phyloP scores from a whole-genome alignment of 1,139 yeast genomes.

The Hansenula sp. region DNA sequence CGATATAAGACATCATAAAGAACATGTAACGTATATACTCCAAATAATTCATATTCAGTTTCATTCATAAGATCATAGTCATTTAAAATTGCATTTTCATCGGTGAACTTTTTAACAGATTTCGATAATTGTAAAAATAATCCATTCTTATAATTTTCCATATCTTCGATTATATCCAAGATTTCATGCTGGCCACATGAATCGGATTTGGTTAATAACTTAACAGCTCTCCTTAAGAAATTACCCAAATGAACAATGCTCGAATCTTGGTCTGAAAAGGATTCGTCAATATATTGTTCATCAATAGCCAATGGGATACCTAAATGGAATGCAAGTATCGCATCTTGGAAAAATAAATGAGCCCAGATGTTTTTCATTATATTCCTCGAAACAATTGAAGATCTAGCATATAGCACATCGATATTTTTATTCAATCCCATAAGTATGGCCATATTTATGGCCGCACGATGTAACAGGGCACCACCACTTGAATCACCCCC shows the following conservation, averaged over 20 bases:
- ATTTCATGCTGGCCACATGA: constrained; percentile 11
- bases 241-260: constrained; percentile 5
- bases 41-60: constrained; percentile 6
- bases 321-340: constrained; percentile 21
- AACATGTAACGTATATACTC: constrained; percentile 11
- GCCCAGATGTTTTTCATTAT: constrained; percentile 26
- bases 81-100: constrained; percentile 3
- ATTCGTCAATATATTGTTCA: constrained; percentile 16
- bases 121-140: constrained; percentile 5
- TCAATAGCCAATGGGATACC: constrained; percentile 26
- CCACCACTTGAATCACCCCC: constrained; percentile 22
- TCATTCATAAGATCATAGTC: background rate
- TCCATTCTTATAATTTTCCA: constrained; percentile 15
- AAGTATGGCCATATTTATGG: constrained; percentile 23
- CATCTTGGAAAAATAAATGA: constrained; percentile 25
- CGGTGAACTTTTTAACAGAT: constrained; percentile 4
- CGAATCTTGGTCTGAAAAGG: background rate
- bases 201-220: constrained; percentile 4
- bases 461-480: constrained; percentile 20
- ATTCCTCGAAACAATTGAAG: constrained; percentile 18
- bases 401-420: constrained; percentile 17
- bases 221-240: constrained; percentile 9
- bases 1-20: constrained; percentile 15
- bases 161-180: constrained; percentile 6
- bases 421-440: constrained; percentile 29